Evolutionary conservation across 2,329 filamentous ascomycete species (phyloP), one percentile per base, ranked within the genome.

Genomic region (Alternaria brassicicola): DNA sequence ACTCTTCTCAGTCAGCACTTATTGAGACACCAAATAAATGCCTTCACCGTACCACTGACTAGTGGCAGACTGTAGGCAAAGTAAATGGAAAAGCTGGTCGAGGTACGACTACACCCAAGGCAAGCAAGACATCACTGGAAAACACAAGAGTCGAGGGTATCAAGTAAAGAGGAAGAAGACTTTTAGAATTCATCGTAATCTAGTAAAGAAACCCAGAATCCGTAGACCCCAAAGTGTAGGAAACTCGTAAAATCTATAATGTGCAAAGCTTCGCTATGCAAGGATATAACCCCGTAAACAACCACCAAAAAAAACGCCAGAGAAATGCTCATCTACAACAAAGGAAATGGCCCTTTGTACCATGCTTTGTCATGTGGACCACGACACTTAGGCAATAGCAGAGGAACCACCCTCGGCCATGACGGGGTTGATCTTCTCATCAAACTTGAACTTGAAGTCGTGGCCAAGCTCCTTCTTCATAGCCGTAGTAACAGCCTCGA

Each of bases 391-490:
- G 76, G 85, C 84, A 60, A 86, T 82, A 43, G 85, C 85, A 31
- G 83, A 85, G 59, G 80, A 76, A 52, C 80, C 80, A 56, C 82
- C 78, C 26, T 81, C 82, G 68, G 85, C 82, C 15, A 84, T 81
- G 39, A 89, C 83, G 33, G 89, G 89, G 81, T 91, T 92, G 66
- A 91, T 85, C 67, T 83, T 83, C 76, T 89, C 87, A 70, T 89
- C 86, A 78, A 89, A 92, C 78, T 86, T 84, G 76, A 90, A 88
- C 81, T 86, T 85, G 81, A 92, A 92, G 66, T 92, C 88, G 39
- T 86, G 71, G n/a, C 89, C 89, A 6, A 92, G 79, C 79, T 92
- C 83, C 79, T 90, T 90, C 69, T 82, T 81, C 62, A 91, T 80
- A 5, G 88, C 88, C 2, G 86, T 81, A 78, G 87, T 83, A 51